Base-by-base conservation (phyloP, 768 basidiomycete genomes). In the Termitomyces sp. region DNA sequence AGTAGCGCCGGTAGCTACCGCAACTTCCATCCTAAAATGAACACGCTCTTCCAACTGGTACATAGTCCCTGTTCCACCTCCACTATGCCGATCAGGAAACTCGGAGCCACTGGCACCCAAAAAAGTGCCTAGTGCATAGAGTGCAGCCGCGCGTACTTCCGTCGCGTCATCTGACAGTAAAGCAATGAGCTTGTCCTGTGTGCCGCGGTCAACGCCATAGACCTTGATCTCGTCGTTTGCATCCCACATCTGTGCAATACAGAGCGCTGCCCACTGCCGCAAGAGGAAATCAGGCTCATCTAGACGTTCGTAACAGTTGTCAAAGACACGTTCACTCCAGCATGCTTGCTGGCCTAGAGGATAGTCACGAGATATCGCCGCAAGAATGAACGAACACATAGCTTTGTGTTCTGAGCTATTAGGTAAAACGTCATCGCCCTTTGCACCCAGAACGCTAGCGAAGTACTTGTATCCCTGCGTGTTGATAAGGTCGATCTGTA, bases 341-440 rank as follows among this genome's bases (percentile, higher is more conserved):
- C 93, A 95, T 2, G 93, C 93, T 54, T 82, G 80, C 73, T 98
- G 95, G 6, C 95, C 95, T 3, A 81, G 80, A n/a, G 83, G 81
- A 69, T 88, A 93, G 66, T 93, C 94, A n/a, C 96, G 86, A 42
- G 90, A 87, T 52, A 97, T 86, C 15, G 94, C 86, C 24, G 90
- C 83, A 30, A 98, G 85, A 65, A 98, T 95, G 75, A 98, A 98
- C 1, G 94, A 91, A 69, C 95, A 98, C 96, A 98, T 98, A 1
- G 97, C 95, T 63, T 93, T 91, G 72, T 98, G 95, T 69, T 98
- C 97, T 5, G 91, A 89, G 53, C 87, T 86, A 72, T 99, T 97
- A 0, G 95, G 95, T n/a, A 98, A 84, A 44, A 82, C 69, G 36
- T 78, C 78, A 56, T 91, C 89, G 41, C 91, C 87, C 58, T 79